Base-by-base conservation (phyloP, 1,139 yeast genomes). In the Yamadazyma sp. region DNA sequence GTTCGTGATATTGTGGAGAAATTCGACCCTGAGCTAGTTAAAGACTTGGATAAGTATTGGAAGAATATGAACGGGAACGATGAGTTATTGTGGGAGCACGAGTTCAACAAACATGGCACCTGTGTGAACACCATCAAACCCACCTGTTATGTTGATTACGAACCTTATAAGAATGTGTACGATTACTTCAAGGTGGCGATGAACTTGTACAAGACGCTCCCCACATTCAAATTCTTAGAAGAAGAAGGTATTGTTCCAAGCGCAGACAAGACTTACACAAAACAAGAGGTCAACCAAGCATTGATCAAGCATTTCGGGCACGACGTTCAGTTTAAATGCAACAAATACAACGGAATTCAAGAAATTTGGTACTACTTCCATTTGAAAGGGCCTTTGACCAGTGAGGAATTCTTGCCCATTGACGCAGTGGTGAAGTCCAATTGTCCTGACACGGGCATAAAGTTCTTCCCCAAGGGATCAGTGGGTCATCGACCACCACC, bases 101-200 rank as follows among this genome's bases (percentile, higher is more conserved):
- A 92, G 62, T 92, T 79, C 72, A 91, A 91, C 66, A 92, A 92
- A 61, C 98, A 92, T 56, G 98, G 92, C 4, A 89, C 97, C 0
- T 92, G 98, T 61, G 81, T 91, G 66, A 77, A 81, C 28, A 89
- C 97, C 0, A 69, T 91, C 37, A 75, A 75, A 39, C 88, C 95
- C 3, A 49, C 59, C 2, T 92, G 98, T 57, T 88, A 87, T 58
- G 18, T 38, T 4, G 43, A 44, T 15, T 46, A 47, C 22, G 37
- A 44, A 25, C 32, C 45, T 6, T 57, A 71, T 42, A 62, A 78
- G 53, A 81, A 88, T 50, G 88, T 87, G 10, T 83, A 84, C 45
- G 96, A 91, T 60, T 92, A 82, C 61, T 89, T 75, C 63, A 74
- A 75, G 42, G 72, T 81, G 16, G 74, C 92, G 1, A 82, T 87